phyloP scores from a whole-genome alignment of 2,329 filamentous ascomycete genomes.

The Venturia aucupariae region DNA sequence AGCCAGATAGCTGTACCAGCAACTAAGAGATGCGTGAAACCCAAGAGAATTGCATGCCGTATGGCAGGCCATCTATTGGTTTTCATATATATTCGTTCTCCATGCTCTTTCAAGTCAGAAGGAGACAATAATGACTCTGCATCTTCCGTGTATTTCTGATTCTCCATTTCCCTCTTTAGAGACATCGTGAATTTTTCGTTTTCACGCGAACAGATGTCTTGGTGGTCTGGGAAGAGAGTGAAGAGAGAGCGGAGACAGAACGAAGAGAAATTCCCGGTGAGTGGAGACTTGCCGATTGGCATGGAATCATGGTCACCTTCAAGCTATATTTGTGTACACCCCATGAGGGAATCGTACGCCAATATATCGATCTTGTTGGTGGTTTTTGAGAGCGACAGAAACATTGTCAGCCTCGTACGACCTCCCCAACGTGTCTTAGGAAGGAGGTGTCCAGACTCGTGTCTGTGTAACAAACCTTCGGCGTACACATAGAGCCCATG shows the following conservation, averaged over 20 bases:
- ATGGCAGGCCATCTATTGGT: neutral
- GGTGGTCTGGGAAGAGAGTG: too few relatives aligned
- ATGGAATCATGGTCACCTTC: neutral
- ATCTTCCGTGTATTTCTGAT: neutral
- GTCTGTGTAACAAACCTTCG: too few relatives aligned
- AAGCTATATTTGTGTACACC: neutral
- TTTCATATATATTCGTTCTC: neutral
- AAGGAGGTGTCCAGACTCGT: neutral
- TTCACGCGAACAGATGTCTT: neutral
- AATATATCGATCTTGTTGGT: neutral
- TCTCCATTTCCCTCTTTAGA: neutral
- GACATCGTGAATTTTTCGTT: neutral
- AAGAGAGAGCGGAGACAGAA: neutral
- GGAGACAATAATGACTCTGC: slow-evolving; percentile 4
- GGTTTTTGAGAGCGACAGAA: neutral
- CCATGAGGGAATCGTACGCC: neutral
- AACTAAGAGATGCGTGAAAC: slow-evolving; percentile 1
- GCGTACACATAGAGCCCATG: too few relatives aligned
- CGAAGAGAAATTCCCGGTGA: neutral
- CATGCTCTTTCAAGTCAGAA: neutral
- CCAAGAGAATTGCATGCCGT: neutral
- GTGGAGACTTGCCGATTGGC: neutral
- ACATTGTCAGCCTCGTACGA: neutral
- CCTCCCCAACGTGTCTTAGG: neutral
- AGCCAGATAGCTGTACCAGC: neutral